Evolutionary conservation across 2,329 filamentous ascomycete genomes (phyloP).

Genomic region (Rhynchosporium secalis): DNA sequence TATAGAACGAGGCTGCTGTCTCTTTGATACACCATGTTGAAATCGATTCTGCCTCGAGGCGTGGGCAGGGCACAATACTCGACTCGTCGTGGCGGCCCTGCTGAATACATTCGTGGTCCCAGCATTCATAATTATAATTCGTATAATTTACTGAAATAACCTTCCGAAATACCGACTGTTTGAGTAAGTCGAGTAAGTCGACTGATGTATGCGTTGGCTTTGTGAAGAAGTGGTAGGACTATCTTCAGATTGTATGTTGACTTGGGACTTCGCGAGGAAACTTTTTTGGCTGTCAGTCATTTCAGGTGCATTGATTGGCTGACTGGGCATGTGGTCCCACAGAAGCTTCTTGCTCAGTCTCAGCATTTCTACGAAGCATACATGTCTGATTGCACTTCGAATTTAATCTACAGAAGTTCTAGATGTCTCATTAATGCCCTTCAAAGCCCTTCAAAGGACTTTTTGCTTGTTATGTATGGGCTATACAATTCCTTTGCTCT

Average conservation of each 20-base stretch:
- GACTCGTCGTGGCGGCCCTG: slow-evolving; percentile 36
- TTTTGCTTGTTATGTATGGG: no score
- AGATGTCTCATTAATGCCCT: no score
- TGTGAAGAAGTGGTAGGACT: background rate
- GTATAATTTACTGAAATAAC: slow-evolving; percentile 25
- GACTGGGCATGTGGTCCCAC: background rate
- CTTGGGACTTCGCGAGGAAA: background rate
- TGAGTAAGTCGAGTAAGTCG: background rate
- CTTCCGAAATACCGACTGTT: background rate
- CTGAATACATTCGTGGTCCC: slow-evolving; percentile 37
- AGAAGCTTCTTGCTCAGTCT: no score
- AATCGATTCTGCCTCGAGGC: slow-evolving; percentile 30
- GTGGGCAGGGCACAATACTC: slow-evolving; percentile 35
- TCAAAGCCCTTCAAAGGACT: no score
- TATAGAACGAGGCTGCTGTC: slow-evolving; percentile 30
- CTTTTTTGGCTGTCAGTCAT: slow-evolving; percentile 12
- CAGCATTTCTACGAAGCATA: no score
- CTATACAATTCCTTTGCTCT: no score
- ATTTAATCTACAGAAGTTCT: no score
- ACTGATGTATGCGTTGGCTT: background rate
- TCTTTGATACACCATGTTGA: slow-evolving; percentile 23
- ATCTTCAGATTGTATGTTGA: background rate
- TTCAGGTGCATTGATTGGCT: slow-evolving; percentile 3
- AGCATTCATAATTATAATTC: slow-evolving; percentile 35
- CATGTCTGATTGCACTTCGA: no score